phyloP scores from a whole-genome alignment of 1,139 yeast species.

The Geotrichum carabidarum region DNA sequence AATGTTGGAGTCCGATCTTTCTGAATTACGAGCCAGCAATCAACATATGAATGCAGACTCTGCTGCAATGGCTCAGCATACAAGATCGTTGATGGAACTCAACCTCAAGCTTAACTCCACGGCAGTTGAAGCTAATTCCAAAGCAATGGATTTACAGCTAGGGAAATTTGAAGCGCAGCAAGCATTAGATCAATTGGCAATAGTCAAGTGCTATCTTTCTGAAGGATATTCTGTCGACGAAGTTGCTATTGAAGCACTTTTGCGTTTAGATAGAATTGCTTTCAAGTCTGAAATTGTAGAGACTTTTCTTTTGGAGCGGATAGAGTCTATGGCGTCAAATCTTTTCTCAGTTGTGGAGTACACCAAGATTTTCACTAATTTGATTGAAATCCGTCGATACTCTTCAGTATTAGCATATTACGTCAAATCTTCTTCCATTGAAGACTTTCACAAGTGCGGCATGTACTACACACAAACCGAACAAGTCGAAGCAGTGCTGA shows the following conservation, averaged over 20 bases:
- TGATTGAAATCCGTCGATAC: slow-evolving; percentile 22
- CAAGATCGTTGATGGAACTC: slow-evolving; percentile 29
- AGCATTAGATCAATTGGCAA: slow-evolving; percentile 32
- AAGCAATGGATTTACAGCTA: slow-evolving; percentile 32
- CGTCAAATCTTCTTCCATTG: slow-evolving; percentile 21
- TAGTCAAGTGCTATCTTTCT: slow-evolving; percentile 26
- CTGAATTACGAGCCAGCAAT: slow-evolving; percentile 24
- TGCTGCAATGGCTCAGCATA: slow-evolving; percentile 23
- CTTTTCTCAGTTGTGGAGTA: slow-evolving; percentile 17
- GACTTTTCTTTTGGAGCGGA: slow-evolving; percentile 20
- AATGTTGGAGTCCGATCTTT: slow-evolving; percentile 32
- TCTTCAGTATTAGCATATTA: slow-evolving; percentile 18
- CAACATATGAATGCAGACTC: slow-evolving; percentile 23
- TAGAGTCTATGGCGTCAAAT: slow-evolving; percentile 10
- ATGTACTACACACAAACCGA: slow-evolving; percentile 19
- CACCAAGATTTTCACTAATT: slow-evolving; percentile 19
- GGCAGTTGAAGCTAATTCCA: slow-evolving; percentile 26
- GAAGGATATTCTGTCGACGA: slow-evolving; percentile 27
- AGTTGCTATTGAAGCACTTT: slow-evolving; percentile 23
- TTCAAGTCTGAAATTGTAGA: slow-evolving; percentile 20
- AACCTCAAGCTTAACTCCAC: slow-evolving; percentile 30
- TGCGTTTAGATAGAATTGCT: slow-evolving; percentile 22
- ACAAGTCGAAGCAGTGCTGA: slow-evolving; percentile 19
- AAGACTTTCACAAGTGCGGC: slow-evolving; percentile 20
- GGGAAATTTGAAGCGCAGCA: slow-evolving; percentile 30